Evolutionary conservation across 2,329 filamentous ascomycete species (phyloP), one percentile per base, ranked within the genome.

Genomic region (Endoconidiophora laricicola): DNA sequence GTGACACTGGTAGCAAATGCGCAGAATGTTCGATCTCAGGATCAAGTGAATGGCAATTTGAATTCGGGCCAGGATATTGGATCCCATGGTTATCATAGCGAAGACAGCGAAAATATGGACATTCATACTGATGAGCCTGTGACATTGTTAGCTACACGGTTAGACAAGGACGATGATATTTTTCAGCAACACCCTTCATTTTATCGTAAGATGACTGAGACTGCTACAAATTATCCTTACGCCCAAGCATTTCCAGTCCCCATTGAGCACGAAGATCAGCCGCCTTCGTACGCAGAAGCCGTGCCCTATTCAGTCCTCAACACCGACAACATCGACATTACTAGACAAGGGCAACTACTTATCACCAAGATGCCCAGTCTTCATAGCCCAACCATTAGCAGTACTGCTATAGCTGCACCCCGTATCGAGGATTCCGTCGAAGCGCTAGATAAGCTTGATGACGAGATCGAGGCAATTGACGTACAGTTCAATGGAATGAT

Each of bases 401-500:
- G 20, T 26, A 65, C 56, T 1, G 62, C 66, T 10, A 63, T 54
- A 38, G 56, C 61, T 43, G 58, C 61, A 37, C 60, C 69, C 23
- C 71, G 74, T 16, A 80, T 81, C 46, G 78, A 81, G 58, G 77
- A 80, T 58, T 79, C 76, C 1, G 63, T 81, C 6, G 76, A 78
- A 58, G 76, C 75, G 54, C 65, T 81, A 18, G 78, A 81, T 57
- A 66, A 68, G 53, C 65, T 81, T 14, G 76, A 81, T 55, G 77
- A 81, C 29, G 68, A 78, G 46, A 65, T 80, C 7, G 76, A 81
- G 55, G 73, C 69, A 2, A 64, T 78, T 33, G 58, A 65, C 46
- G 49, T 36, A 36, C 52, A 51, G 14, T 49, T 50, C 22, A 42
- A 45, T 18, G 2, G 61, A 68, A 54, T 44, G 6, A 48, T 48